Percentiles rank a stretch among this genome's conserved stretches.
Conservation (phyloP, 179 eudicot genomes). For the Silene coronaria region DNA sequence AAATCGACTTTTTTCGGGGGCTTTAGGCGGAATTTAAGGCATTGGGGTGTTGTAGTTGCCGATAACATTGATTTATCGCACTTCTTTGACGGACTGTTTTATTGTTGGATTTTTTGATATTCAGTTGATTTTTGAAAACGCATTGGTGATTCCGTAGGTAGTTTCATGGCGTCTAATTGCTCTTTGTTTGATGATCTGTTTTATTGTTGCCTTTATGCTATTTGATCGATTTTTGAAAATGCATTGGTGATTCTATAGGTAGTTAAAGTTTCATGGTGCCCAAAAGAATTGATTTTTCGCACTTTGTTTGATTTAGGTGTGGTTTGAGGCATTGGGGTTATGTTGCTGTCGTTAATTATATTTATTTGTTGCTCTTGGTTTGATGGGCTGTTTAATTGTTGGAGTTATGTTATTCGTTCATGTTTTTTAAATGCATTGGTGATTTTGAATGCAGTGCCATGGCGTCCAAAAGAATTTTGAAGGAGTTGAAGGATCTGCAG, state of each 20-base stretch:
- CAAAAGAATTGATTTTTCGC: too few species aligned
- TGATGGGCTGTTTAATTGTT: not conserved
- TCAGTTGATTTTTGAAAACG: not conserved
- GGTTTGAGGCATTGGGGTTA: too few species aligned
- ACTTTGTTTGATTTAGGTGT: too few species aligned
- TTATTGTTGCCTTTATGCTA: not conserved
- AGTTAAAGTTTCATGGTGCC: too few species aligned
- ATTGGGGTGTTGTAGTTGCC: not conserved
- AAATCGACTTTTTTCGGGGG: too few species aligned
- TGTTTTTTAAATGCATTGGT: not conserved
- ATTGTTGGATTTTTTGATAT: not conserved
- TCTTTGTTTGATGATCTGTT: not conserved
- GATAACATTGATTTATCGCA: not conserved
- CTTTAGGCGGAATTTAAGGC: not conserved
- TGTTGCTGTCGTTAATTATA: too few species aligned
- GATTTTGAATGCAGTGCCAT: constrained; percentile 2
- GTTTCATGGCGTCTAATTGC: not conserved
- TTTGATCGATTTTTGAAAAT: not conserved
- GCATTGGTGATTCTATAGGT: not conserved
- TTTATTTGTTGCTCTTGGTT: not conserved
- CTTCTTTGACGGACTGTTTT: too few species aligned
- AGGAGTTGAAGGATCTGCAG: constrained; percentile 14
- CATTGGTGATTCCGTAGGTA: not conserved
- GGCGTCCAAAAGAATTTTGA: constrained; percentile 11
- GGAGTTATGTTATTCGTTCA: not conserved